Percentiles rank a stretch among this genome's conserved stretches.
These are phyloP conservation scores for Citrullus amarus DNA, from an alignment of 306 rosid genomes.

Conservation along the genomic window DNA sequence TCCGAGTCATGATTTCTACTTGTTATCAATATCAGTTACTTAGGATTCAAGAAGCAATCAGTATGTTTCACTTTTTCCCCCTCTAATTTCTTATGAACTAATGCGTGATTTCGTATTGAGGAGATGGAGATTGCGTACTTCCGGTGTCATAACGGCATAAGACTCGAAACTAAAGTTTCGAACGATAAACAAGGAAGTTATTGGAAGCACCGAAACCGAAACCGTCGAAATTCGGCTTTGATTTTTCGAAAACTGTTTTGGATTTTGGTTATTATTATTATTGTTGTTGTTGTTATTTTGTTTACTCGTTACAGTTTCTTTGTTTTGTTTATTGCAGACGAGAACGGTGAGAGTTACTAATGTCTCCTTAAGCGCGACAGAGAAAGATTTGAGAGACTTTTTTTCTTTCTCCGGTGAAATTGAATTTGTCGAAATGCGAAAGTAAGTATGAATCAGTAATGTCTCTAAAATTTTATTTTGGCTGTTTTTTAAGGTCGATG, in stretches of 20 bases:
- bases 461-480: background rate
- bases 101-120: background rate
- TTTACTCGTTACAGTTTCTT: background rate
- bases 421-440: constrained; percentile 28
- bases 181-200: background rate
- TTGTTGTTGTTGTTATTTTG: background rate
- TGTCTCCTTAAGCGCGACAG: constrained; percentile 35
- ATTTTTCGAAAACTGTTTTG: background rate
- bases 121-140: background rate
- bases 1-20: background rate
- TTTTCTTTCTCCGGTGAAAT: constrained; percentile 52
- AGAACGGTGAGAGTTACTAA: constrained; percentile 42
- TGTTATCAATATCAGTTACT: background rate
- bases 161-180: background rate
- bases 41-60: background rate
- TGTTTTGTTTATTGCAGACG: constrained; percentile 17
- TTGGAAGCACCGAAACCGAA: background rate
- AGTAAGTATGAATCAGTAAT: constrained; percentile 15
- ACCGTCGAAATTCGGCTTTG: background rate
- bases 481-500: background rate
- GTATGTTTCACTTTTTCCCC: background rate
- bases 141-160: background rate
- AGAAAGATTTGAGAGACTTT: constrained; percentile 44
- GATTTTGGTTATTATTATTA: background rate
- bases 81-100: background rate